phyloP scores from a whole-genome alignment of 2,329 filamentous ascomycete species.

The Talaromyces sp. region DNA sequence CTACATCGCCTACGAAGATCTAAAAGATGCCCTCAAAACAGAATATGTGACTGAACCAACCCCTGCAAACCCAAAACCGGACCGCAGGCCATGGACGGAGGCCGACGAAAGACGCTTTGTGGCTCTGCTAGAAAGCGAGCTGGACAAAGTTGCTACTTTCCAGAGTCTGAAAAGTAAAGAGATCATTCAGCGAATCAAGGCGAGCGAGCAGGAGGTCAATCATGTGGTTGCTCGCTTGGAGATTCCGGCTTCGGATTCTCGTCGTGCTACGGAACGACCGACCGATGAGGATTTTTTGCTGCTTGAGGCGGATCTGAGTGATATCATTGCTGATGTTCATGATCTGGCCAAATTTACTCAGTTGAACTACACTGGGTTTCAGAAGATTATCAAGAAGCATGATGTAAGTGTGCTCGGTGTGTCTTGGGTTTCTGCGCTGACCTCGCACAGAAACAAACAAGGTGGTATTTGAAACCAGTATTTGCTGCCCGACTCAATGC shows the following conservation, averaged over 20 bases:
- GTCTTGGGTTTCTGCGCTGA: constrained; percentile 51
- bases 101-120: constrained; percentile 91
- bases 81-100: constrained; percentile 73
- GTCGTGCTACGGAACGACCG: constrained; percentile 44
- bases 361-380: constrained; percentile 97
- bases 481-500: constrained; percentile 92
- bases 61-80: constrained; percentile 46
- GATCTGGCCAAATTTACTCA: constrained; percentile 98
- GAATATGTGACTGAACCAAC: constrained; percentile 57
- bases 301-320: constrained; percentile 90
- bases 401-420: constrained; percentile 60
- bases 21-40: constrained; percentile 82
- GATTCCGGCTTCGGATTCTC: constrained; percentile 51
- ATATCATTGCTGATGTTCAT: constrained; percentile 97
- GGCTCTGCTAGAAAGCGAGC: constrained; percentile 77
- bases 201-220: constrained; percentile 83
- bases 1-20: constrained; percentile 92
- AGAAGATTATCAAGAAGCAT: constrained; percentile 99
- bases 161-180: constrained; percentile 97
- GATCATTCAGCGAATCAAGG: constrained; percentile 84
- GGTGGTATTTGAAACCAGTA: constrained; percentile 90
- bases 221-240: constrained; percentile 73
- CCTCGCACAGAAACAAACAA: constrained; percentile 84
- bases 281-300: constrained; percentile 91
- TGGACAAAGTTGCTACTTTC: constrained; percentile 97